Base-by-base conservation (phyloP, 108 stramenopile genomes). In the Stephanodiscus minutulus region DNA sequence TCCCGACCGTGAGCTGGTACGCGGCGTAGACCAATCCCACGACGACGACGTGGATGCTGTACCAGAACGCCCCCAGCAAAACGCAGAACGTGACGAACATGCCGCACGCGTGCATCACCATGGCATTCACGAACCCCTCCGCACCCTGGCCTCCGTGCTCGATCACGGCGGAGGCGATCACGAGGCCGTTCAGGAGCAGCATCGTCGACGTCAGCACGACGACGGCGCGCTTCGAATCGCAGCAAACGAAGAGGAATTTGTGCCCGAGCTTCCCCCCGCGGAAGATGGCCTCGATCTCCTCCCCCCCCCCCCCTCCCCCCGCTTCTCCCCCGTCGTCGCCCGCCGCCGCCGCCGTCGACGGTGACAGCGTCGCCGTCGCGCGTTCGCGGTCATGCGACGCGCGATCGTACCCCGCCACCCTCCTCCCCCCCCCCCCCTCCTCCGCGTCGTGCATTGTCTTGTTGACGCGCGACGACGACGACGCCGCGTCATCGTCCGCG, bases 1-100 rank as follows among this genome's bases (percentile, higher is more conserved):
- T 33, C 27, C 20, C 64, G 20, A 71, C 21, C 27, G 57, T 43
- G 15, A 71, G 29, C 39, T 71, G 70, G 53, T 71, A 71, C 33
- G 29, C 5, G 8, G 57, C 25, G 44, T 46, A 71, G 7, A 49
- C 2, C 6, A 71, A 18, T 7, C 70, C 70, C 0, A 71, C 61
- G 12, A 12, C 15, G 13, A 61, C 60, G 33, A 61, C 36, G 0
- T 1, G 6, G 15, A 11, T 52, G 27, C 61, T 61, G 36, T 71
- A 71, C 70, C 70, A 71, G 10, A 35, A 35, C 44, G 70, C 61
- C 5, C 70, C 70, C 15, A 61, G 22, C 0, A 71, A 15, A 0
- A 60, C 49, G 22, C 33, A 13, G 3, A 47, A 5, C 22, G 36
- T 33, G n/a, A 70, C 27, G 41, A 70, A 70, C 3, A 70, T 37